Base-by-base conservation (phyloP, 768 basidiomycete species). In the Calocybe cyanea region DNA sequence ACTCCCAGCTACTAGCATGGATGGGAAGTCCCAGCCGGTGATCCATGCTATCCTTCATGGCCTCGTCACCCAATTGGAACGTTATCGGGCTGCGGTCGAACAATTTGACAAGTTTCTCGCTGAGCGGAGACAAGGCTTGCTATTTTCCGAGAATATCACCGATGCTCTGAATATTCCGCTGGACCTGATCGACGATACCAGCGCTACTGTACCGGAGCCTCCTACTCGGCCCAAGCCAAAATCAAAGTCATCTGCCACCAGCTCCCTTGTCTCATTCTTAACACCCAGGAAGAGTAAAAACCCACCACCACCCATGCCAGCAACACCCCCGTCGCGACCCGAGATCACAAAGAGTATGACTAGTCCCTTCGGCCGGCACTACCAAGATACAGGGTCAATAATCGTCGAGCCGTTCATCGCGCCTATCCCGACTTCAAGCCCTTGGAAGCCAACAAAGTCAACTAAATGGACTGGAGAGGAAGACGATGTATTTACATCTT, bases 71-170 rank as follows among this genome's bases (percentile, higher is more conserved):
- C 89, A 93, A 54, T 75, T 97, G 7, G 87, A 92, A 55, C 73
- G 77, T 36, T 93, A 93, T 66, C 83, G 92, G 6, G 71, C 76
- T 32, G 61, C 75, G 15, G 82, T 95, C 21, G 76, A 84, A 17
- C 69, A 84, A 37, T 96, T 97, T 58, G 92, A 97, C 68, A 78
- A 77, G 58, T 89, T 80, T 57, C 77, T 98, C 2, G 63, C 81
- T 1, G 91, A 98, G 64, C 78, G 95, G 28, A 78, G 95, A 14
- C 87, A 86, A 58, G 94, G 93, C 1, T 72, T 98, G 7, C 66
- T 95, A 14, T 96, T 95, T 63, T 86, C 87, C 3, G 93, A 96
- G 66, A 93, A 93, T 60, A 68, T 96, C 28, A 87, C 83, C 6
- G 95, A 97, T 56, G 94, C 94, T 3, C 70, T 97, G 47, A 85